These are phyloP conservation scores for Vitis riparia DNA, from an alignment of 164 flowering plant species.

Conservation along the genomic window DNA sequence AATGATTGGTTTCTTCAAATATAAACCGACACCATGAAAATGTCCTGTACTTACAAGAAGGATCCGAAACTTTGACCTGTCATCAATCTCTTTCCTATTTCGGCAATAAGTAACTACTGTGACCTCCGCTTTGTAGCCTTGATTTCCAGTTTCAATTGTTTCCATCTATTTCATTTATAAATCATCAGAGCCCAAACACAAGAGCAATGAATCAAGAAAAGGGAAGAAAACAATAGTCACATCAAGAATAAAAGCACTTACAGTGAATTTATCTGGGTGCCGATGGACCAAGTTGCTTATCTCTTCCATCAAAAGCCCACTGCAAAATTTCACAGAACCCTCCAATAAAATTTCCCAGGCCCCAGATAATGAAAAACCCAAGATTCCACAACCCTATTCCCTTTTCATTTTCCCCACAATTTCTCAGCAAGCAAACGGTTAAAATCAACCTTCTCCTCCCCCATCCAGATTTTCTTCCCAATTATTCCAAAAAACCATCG, in stretches of 20 bases:
- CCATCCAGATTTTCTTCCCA: background rate
- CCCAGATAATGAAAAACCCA: background rate
- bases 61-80: constrained; percentile 72
- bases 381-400: background rate
- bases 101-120: constrained; percentile 73
- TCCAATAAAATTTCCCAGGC: background rate
- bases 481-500: background rate
- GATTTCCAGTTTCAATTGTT: constrained; percentile 53
- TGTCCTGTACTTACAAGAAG: constrained; percentile 71
- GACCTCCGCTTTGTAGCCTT: constrained; percentile 73
- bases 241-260: constrained; percentile 25
- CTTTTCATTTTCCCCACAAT: background rate
- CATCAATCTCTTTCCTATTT: constrained; percentile 39
- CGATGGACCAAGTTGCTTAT: constrained; percentile 72
- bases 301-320: constrained; percentile 64
- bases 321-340: constrained; percentile 31
- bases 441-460: background rate
- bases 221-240: background rate
- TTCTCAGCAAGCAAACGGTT: background rate
- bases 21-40: background rate
- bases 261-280: constrained; percentile 71
- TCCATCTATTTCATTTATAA: constrained; percentile 52
- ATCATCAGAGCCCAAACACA: background rate
- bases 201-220: background rate
- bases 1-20: background rate